Percentiles rank a stretch among this genome's conserved stretches.
Evolutionary conservation across 352 stramenopile genomes (phyloP).

Genomic region (Pythium scleroteichum): DNA sequence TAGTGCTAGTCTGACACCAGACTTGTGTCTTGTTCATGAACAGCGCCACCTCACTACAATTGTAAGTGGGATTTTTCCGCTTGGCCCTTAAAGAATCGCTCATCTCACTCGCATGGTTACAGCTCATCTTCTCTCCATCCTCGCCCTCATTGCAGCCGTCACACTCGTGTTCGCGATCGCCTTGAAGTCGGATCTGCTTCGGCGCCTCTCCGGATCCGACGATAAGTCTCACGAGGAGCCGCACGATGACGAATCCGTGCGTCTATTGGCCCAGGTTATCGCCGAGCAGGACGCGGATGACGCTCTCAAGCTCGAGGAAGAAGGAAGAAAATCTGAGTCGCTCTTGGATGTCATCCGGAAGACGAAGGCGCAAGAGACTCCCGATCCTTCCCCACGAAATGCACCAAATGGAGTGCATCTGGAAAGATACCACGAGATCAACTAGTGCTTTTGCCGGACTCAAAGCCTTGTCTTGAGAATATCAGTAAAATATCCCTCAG

Average conservation of each 20-base stretch:
- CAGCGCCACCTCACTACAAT: slow-evolving; percentile 20
- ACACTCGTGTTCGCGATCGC: slow-evolving; percentile 23
- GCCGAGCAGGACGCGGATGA: slow-evolving; percentile 20
- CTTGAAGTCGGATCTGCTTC: slow-evolving; percentile 26
- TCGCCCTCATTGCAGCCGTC: slow-evolving; percentile 22
- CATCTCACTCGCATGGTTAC: not conserved
- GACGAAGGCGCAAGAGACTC: slow-evolving; percentile 27
- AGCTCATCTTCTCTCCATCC: slow-evolving; percentile 32
- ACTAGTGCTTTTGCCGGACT: slow-evolving; percentile 12
- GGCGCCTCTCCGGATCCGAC: slow-evolving; percentile 1
- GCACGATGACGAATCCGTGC: slow-evolving; percentile 30
- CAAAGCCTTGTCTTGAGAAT: too few relatives aligned
- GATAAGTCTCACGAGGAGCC: slow-evolving; percentile 1
- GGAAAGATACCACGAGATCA: slow-evolving; percentile 41
- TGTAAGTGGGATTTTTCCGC: too few relatives aligned
- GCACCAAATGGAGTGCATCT: slow-evolving; percentile 11
- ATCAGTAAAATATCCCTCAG: not conserved
- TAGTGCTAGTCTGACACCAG: not conserved
- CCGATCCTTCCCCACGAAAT: slow-evolving; percentile 9
- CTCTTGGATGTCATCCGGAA: slow-evolving; percentile 37
- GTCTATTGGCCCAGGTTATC: slow-evolving; percentile 24
- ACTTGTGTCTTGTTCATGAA: not conserved
- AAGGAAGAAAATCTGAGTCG: slow-evolving; percentile 18
- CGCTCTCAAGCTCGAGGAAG: not conserved
- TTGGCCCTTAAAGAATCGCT: too few relatives aligned